Evolutionary conservation across 306 rosid genomes (phyloP).

Genomic region (barrel medic (Medicago truncatula)): DNA sequence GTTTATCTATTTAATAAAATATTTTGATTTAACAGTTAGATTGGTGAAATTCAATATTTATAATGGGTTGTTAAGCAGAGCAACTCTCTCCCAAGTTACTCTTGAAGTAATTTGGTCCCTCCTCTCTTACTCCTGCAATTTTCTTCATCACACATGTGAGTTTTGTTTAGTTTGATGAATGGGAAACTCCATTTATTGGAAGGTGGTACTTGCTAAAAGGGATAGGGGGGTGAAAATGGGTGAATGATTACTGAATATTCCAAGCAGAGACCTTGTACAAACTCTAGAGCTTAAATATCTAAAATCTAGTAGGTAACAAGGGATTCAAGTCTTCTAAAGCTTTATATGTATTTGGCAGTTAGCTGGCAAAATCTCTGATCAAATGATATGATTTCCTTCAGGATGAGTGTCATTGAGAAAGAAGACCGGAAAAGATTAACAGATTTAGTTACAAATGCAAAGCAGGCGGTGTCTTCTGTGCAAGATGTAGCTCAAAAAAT

Average conservation of each 20-base stretch:
- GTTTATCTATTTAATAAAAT: not conserved
- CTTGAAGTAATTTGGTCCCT: not conserved
- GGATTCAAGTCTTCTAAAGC: conserved; percentile 20
- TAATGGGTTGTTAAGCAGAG: not conserved
- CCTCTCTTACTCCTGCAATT: not conserved
- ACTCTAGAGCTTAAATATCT: conserved; percentile 26
- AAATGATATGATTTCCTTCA: conserved; percentile 40
- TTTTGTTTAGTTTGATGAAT: conserved; percentile 21
- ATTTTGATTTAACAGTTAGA: not conserved
- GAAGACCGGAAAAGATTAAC: conserved; percentile 82
- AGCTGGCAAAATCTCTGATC: conserved; percentile 38
- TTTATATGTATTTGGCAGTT: conserved; percentile 35
- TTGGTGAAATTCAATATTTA: not conserved
- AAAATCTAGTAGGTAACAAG: conserved; percentile 16
- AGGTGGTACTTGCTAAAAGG: conserved; percentile 3
- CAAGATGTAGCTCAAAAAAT: conserved; percentile 89
- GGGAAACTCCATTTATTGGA: conserved; percentile 25
- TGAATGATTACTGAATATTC: conserved; percentile 36
- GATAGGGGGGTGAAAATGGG: conserved; percentile 10
- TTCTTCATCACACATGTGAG: not conserved
- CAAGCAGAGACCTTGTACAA: conserved; percentile 11
- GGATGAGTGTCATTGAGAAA: conserved; percentile 79
- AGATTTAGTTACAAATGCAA: conserved; percentile 88
- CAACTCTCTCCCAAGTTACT: not conserved
- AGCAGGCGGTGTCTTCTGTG: conserved; percentile 77